These are phyloP conservation scores for Puccinia horiana DNA, from an alignment of 1,284 basidiomycete species.

Conservation along the genomic window DNA sequence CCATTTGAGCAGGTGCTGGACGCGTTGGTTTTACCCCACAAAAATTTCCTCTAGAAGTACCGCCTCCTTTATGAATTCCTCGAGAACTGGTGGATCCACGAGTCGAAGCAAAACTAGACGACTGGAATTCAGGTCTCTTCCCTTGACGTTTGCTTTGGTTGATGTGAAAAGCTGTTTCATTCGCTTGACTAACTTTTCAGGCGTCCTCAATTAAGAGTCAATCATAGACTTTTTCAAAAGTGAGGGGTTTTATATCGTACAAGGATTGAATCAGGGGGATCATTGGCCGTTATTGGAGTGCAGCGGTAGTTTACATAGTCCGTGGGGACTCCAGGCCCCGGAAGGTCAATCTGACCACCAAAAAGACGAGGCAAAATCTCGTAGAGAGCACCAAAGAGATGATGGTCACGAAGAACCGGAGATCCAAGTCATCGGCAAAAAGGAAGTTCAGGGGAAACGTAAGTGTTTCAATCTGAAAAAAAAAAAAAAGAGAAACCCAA, in stretches of 20 bases:
- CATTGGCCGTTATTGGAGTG: neutral
- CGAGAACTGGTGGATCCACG: neutral
- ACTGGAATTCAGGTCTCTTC: neutral
- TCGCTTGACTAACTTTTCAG: neutral
- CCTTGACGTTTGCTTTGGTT: neutral
- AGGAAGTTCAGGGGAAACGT: no score
- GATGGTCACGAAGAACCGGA: no score
- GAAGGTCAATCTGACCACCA: no score
- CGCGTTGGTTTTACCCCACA: neutral
- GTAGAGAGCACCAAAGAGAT: no score
- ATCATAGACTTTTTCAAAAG: no score
- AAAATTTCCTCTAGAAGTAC: neutral
- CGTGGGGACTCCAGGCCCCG: no score
- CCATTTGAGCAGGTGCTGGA: neutral
- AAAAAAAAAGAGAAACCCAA: no score
- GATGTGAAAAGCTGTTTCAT: neutral
- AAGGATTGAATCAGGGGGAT: neutral
- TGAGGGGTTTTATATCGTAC: neutral
- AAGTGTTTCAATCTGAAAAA: no score
- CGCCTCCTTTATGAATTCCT: no score
- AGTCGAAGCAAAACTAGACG: neutral
- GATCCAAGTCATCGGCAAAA: no score
- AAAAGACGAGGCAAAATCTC: no score
- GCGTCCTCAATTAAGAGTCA: neutral
- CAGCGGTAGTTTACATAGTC: no score